Evolutionary conservation across 805 yeast species (phyloP).

Genomic region (Ogataea saltuana): DNA sequence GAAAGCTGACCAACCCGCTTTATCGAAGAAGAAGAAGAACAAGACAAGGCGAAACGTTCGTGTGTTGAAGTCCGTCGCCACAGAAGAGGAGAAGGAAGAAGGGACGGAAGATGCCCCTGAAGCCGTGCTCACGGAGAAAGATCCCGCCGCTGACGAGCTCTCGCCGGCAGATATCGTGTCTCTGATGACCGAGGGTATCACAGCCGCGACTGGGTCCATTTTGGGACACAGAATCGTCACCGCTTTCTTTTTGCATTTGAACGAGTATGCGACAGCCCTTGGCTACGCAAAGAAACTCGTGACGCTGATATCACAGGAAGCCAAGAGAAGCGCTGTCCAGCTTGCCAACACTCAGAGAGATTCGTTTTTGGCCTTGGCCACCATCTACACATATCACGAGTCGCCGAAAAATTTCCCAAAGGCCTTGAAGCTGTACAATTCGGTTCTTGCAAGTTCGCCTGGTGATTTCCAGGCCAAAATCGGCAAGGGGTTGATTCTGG

Average conservation of each 20-base stretch:
- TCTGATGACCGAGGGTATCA: conserved; percentile 41
- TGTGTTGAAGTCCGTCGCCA: conserved; percentile 11
- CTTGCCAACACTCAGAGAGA: conserved; percentile 57
- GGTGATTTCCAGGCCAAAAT: conserved; percentile 58
- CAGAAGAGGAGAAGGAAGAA: conserved; percentile 20
- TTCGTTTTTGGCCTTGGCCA: conserved; percentile 66
- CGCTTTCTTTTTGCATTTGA: conserved; percentile 55
- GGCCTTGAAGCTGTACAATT: conserved; percentile 72
- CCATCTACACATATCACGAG: conserved; percentile 78
- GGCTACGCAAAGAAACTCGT: conserved; percentile 63
- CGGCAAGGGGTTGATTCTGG: conserved; percentile 78
- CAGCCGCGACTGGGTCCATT: conserved; percentile 42
- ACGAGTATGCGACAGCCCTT: conserved; percentile 65
- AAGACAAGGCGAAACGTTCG: conserved; percentile 15
- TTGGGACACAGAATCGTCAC: conserved; percentile 68
- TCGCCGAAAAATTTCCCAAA: conserved; percentile 84
- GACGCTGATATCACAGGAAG: conserved; percentile 49
- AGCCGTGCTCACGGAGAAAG: conserved; percentile 16
- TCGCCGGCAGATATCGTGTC: conserved; percentile 42
- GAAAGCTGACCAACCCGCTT: conserved; percentile 15
- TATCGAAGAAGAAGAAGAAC: conserved; percentile 16
- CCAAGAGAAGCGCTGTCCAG: conserved; percentile 46
- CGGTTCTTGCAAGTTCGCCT: conserved; percentile 46
- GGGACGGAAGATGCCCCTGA: conserved; percentile 23
- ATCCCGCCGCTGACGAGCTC: conserved; percentile 16